Base-by-base conservation (phyloP, 2,329 filamentous ascomycete genomes). In the Epicoccum nigrum region DNA sequence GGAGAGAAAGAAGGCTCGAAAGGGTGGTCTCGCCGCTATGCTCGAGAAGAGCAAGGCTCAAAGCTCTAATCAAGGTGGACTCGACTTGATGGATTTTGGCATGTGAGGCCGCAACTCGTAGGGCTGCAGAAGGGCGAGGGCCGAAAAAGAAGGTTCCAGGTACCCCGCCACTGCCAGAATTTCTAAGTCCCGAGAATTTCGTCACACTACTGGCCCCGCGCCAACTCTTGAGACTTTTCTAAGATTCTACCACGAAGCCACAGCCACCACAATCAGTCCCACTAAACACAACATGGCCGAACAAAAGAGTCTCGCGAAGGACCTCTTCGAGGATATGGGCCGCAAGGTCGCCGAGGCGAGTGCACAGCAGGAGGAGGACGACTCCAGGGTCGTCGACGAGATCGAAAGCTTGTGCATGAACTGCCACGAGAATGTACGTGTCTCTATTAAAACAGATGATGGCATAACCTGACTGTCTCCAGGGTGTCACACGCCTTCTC, bases 401-500 rank as follows among this genome's bases (percentile, higher is more conserved):
- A 80, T 82, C 48, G 78, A 81, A 59, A 79, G 76, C 55, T 65
- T 81, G 58, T 82, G 79, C 68, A 81, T 82, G 78, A 81, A 81
- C 68, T 82, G 79, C 60, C 77, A 80, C 57, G 77, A 78, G 42
- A 66, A 81, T 59, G 76, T 77, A 61, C 33, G 72, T 35, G 2
- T 6, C 27, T 17, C 19, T 9, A 2, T 13, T 13, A 4, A 3
- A 19, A 25, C 44, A 39, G 59, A 49, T 35, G 31, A 9, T 20
- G 19, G 32, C 34, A 35, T 16, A 48, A 21, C 61, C 13, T 68
- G 41, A 71, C 17, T 25, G 21, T 25, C n/a, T 16, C 2, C 55
- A 95, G 89, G 94, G 94, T 65, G 84, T 80, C 1, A 99, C 94
- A 12, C 84, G 88, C 52, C 83, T 99, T 17, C 85, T 99, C 34